Conservation (phyloP, 23 red algal genomes). For the Rhodosorus marinus region DNA sequence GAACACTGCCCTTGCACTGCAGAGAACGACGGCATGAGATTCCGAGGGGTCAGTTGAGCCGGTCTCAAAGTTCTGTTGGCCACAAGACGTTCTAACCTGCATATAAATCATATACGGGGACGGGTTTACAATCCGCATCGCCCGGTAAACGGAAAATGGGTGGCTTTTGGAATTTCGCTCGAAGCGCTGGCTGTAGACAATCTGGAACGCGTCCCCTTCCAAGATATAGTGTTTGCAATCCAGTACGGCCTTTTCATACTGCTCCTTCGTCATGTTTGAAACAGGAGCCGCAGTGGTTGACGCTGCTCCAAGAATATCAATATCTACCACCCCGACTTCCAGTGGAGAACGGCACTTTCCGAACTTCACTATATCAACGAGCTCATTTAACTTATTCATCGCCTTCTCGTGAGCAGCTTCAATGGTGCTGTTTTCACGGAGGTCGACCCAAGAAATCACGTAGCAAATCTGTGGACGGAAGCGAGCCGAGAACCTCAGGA, state of each 20-base stretch:
- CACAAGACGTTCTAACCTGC: too few species aligned
- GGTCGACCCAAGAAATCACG: constrained; percentile 66
- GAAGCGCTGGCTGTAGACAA: constrained; percentile 91
- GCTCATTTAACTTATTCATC: constrained; percentile 4
- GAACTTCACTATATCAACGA: constrained; percentile 8
- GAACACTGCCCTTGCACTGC: constrained; percentile 21
- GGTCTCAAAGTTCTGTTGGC: neutral
- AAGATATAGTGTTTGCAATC: constrained; percentile 59
- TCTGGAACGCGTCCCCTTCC: constrained; percentile 86
- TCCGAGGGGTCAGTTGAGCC: neutral
- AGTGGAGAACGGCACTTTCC: constrained; percentile 13
- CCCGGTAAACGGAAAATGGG: constrained; percentile 78
- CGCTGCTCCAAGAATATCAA: constrained; percentile 37
- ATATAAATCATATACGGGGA: constrained; percentile 99
- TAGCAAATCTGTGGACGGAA: too few species aligned
- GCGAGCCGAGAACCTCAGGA: too few species aligned
- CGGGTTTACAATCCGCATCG: constrained; percentile 91
- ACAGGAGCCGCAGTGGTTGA: neutral
- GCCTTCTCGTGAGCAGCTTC: constrained; percentile 7
- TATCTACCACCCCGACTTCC: constrained; percentile 15
- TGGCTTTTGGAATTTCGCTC: constrained; percentile 43
- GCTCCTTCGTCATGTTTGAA: constrained; percentile 90
- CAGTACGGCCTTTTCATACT: constrained; percentile 57
- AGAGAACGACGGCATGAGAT: too few species aligned
- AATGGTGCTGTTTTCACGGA: neutral